Evolutionary conservation across 2,329 filamentous ascomycete species (phyloP), one percentile per base, ranked within the genome.

Genomic region (Aspergillus alliaceus): DNA sequence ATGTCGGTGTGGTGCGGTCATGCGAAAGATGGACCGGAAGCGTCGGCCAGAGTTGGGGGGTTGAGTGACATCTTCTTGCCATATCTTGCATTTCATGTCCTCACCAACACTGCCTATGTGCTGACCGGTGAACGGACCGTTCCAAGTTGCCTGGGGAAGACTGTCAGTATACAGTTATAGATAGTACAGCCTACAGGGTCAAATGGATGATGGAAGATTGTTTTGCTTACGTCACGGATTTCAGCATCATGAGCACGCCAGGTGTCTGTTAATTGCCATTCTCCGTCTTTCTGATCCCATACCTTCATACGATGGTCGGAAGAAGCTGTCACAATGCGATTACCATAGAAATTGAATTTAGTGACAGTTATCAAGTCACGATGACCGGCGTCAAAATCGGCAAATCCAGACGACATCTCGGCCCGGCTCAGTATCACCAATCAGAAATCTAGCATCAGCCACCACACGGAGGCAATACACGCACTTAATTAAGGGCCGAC

Each of bases 221-320:
- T 47, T n/a, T 39, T 54, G 77, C 80, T 76, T 79, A 92, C 90
- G 82, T 96, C 91, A 59, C 92, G 82, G 60, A 98, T 89, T 75
- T 97, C 92, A 50, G 91, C 91, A 70, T 91, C 90, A 72, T 98
- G 93, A 18, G 91, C 93, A 48, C 85, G 86, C 91, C 93, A 97
- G 56, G 86, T 91, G 77, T 98, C 93, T 70, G 87, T 90, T 35
- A 95, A 78, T 51, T 85, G 83, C 91, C 92, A 96, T 56, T 85
- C 80, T 40, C 86, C 86, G 66, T 91, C 89, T 64, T 87, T 81
- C 57, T 83, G 87, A 70, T 95, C 89, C 83, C 93, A 97, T 61
- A 97, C 90, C 71, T 93, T 91, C 68, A 98, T 89, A 72, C 90
- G 91, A 73, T 96, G 93, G 74, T 98, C 93, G 18, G 93, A 90